These are phyloP conservation scores for Kodamaea alishanica DNA, from an alignment of 1,139 yeast species.

Conservation along the genomic window DNA sequence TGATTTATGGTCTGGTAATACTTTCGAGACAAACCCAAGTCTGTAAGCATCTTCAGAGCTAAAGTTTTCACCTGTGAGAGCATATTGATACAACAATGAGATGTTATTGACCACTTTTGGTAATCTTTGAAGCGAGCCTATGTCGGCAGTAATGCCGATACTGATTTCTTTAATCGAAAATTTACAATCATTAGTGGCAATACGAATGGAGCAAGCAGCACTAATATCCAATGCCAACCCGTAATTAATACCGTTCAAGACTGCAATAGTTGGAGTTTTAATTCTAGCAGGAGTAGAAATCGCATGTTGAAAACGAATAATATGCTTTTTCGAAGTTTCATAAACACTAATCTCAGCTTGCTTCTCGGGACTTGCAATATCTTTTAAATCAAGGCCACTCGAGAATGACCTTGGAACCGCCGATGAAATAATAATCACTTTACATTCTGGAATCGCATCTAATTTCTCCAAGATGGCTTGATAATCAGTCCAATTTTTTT, in stretches of 20 bases:
- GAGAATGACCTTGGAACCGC: conserved; percentile 57
- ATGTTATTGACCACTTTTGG: conserved; percentile 54
- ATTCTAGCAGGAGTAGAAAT: conserved; percentile 48
- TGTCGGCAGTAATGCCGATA: conserved; percentile 76
- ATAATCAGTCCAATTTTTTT: conserved; percentile 54
- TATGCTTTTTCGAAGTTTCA: conserved; percentile 35
- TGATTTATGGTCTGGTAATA: conserved; percentile 44
- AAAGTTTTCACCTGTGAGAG: conserved; percentile 61
- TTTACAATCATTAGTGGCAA: conserved; percentile 50
- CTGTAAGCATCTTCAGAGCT: conserved; percentile 52
- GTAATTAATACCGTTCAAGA: conserved; percentile 44
- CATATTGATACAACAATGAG: conserved; percentile 59
- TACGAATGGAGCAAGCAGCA: conserved; percentile 55
- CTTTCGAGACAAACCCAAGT: conserved; percentile 52
- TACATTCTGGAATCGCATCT: conserved; percentile 43
- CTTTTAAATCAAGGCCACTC: conserved; percentile 63
- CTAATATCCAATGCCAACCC: conserved; percentile 73
- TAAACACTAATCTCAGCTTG: conserved; percentile 15
- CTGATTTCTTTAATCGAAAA: conserved; percentile 68
- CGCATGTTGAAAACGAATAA: conserved; percentile 56
- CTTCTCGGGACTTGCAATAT: conserved; percentile 9
- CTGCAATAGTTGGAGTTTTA: conserved; percentile 46
- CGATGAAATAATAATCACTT: conserved; percentile 53
- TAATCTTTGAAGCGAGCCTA: conserved; percentile 71
- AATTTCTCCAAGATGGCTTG: conserved; percentile 46